A percentile compares a stretch with the other conserved stretches of the same genome.
phyloP scores from a whole-genome alignment of 768 basidiomycete species.

The Boletus fagicola region DNA sequence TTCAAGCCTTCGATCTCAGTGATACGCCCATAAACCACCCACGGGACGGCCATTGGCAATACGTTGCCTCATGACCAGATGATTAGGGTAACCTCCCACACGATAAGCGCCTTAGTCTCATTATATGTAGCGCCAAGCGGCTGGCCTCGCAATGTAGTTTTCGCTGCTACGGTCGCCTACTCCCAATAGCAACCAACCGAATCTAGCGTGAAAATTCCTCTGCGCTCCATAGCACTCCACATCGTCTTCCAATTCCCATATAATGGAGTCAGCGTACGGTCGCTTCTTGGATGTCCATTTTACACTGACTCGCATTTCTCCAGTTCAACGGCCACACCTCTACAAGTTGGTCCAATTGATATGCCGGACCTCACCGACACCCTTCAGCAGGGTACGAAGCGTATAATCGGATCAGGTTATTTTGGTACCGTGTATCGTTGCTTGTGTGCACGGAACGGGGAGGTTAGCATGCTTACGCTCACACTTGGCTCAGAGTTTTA shows the following conservation, averaged over 20 bases:
- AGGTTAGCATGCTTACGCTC: not conserved
- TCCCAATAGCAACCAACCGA: not conserved
- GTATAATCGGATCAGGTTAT: not conserved
- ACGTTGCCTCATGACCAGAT: not conserved
- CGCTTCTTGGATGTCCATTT: not conserved
- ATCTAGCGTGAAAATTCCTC: not conserved
- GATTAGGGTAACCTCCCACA: not conserved
- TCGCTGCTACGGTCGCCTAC: not conserved
- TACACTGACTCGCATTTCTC: not conserved
- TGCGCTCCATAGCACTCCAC: not conserved
- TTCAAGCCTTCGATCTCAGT: too few species aligned
- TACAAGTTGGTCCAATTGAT: not conserved
- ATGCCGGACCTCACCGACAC: slow-evolving; percentile 1
- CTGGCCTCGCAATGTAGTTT: not conserved
- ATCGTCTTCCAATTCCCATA: not conserved
- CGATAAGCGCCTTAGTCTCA: not conserved
- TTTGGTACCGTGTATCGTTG: slow-evolving; percentile 1
- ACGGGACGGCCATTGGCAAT: too few species aligned
- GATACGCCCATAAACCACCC: too few species aligned
- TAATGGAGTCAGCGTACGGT: not conserved
- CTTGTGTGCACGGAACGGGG: not conserved
- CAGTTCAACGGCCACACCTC: not conserved
- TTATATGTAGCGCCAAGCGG: not conserved
- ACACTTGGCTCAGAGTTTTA: not conserved
- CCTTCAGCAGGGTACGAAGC: not conserved